A percentile compares a stretch with the other conserved stretches of the same genome.
Evolutionary conservation across 1,284 basidiomycete species (phyloP).

Genomic region (Fomitiporia mediterranea): DNA sequence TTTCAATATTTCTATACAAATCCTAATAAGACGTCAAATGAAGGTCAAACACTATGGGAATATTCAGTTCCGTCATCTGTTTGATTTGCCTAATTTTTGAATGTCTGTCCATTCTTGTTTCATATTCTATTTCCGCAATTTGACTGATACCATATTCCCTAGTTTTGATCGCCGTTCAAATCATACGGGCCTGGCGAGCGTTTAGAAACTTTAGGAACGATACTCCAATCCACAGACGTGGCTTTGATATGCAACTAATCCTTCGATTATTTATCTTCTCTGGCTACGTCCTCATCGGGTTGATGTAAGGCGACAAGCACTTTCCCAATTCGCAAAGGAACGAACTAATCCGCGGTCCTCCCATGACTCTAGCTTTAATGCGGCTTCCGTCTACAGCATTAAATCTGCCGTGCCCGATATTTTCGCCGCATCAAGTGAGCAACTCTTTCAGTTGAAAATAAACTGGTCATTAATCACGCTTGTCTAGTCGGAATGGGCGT

Average conservation of each 20-base stretch:
- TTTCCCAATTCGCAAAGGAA: not conserved
- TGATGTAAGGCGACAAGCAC: constrained; percentile 28
- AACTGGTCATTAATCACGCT: not conserved
- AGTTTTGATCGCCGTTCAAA: constrained; percentile 29
- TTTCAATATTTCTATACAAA: too few relatives aligned
- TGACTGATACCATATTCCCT: not conserved
- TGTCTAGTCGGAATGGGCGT: constrained; percentile 33
- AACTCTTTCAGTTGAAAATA: not conserved
- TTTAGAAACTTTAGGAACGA: constrained; percentile 26
- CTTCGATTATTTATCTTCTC: constrained; percentile 36
- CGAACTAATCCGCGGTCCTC: not conserved
- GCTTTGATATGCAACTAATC: constrained; percentile 29
- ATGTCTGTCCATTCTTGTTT: constrained; percentile 25
- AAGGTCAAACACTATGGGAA: constrained; percentile 29
- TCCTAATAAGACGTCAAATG: not conserved
- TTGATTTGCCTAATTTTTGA: constrained; percentile 29
- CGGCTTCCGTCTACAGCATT: constrained; percentile 27
- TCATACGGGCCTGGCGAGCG: constrained; percentile 31
- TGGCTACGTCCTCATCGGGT: constrained; percentile 32
- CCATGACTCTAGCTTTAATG: constrained; percentile 26
- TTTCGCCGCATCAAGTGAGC: constrained; percentile 33
- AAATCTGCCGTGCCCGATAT: constrained; percentile 30
- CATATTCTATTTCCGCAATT: not conserved
- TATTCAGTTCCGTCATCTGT: constrained; percentile 33
- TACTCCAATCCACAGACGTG: constrained; percentile 17